Percentiles rank a stretch among this genome's conserved stretches.
Conservation (phyloP, 371 early-diverging fungal genomes). For the Mucor irregularis region DNA sequence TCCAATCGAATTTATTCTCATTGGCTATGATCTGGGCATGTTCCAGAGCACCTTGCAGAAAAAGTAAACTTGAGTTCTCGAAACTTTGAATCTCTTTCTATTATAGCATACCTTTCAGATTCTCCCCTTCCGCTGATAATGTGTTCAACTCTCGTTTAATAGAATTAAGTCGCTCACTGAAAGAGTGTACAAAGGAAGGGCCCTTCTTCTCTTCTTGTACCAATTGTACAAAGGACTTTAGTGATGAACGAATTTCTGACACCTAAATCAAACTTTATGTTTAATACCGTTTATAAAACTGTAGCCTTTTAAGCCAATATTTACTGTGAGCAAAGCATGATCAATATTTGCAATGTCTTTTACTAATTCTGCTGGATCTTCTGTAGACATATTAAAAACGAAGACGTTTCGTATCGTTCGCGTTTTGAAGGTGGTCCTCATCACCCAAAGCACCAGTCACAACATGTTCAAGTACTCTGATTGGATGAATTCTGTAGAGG, state of each 20-base stretch:
- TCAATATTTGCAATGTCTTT: constrained; percentile 23
- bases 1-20: constrained; percentile 26
- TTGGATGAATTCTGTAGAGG: too few relatives aligned
- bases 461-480: too few relatives aligned
- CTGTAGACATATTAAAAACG: constrained; percentile 6
- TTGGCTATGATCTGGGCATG: constrained; percentile 24
- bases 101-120: constrained; percentile 30
- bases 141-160: constrained; percentile 28
- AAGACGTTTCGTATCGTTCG: too few relatives aligned
- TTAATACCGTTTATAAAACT: background rate
- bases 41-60: constrained; percentile 1
- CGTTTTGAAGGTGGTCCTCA: too few relatives aligned
- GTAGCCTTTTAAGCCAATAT: background rate
- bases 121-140: constrained; percentile 27
- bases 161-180: constrained; percentile 29
- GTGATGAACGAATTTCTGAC: constrained; percentile 37
- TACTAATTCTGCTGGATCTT: constrained; percentile 17
- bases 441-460: too few relatives aligned
- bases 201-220: constrained; percentile 35
- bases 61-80: background rate
- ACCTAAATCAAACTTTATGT: constrained; percentile 34
- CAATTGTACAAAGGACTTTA: constrained; percentile 30
- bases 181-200: constrained; percentile 28
- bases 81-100: background rate
- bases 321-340: constrained; percentile 13